Evolutionary conservation across 208 protist genomes (phyloP), one percentile per base, ranked within the genome.

Genomic region (Crithidia expoeki): DNA sequence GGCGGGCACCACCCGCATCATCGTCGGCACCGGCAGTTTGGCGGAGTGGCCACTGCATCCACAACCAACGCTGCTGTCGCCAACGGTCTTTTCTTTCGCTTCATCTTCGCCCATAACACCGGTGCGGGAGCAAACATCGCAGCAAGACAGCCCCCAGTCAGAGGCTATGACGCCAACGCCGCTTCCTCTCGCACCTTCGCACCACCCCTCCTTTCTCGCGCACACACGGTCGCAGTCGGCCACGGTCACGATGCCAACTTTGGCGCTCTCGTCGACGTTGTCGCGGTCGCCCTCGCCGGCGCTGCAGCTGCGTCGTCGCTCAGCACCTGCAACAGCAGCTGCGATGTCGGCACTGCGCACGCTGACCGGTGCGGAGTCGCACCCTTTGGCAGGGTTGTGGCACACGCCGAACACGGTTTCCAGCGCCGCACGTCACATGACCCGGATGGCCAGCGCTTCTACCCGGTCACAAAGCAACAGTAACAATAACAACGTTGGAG

Each of bases 1-100:
- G 36, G 25, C 63, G 3, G 72, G 72, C 16, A 76, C 63, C 12
- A 69, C 63, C 25, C 62, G 56, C 32, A 58, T 76, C 42, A 67
- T 76, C 46, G 49, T 66, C 11, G 63, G 42, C 49, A 71, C 72
- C 16, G 72, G 72, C 32, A 61, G 63, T 27, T 25, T 40, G 2
- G 55, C 34, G 23, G 62, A 76, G 62, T 66, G 42, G 46, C 58
- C 19, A 7, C 34, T 27, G 6, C 6, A 2, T 17, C 34, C 7
- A 4, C 44, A 7, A 21, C 19, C 19, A 19, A 21, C 44, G 44
- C 44, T 16, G 36, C 36, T 42, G 12, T 12, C 36, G 36, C 36
- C 36, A 42, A 23, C 51, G 16, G 4, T 33, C 32, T 17, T 25
- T 2, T 7, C 53, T 5, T 23, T 16, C 44, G 10, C 33, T 1